A percentile compares a stretch with the other conserved stretches of the same genome.
Conservation (phyloP, 208 protist genomes). For the Angomonas deanei region DNA sequence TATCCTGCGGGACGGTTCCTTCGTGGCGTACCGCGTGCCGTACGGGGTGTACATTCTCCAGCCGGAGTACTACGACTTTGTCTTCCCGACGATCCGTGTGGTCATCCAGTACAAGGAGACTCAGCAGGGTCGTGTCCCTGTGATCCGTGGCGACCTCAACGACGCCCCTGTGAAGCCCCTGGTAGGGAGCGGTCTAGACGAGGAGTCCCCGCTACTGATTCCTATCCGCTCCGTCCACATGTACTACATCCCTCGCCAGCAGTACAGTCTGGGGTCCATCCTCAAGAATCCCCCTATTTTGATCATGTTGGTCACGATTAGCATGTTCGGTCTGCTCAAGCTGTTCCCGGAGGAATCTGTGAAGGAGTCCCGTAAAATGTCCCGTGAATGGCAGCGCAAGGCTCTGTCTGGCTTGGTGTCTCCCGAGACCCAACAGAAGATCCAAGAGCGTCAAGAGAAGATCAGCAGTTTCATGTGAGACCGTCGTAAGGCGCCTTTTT, state of each 20-base stretch:
- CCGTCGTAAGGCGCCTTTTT: background rate
- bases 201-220: conserved; percentile 62
- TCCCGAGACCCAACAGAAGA: conserved; percentile 10
- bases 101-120: conserved; percentile 56
- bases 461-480: conserved; percentile 2
- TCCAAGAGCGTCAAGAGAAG: conserved; percentile 7
- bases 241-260: conserved; percentile 74
- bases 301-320: conserved; percentile 66
- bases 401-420: background rate
- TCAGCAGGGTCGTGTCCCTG: conserved; percentile 13
- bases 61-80: conserved; percentile 73
- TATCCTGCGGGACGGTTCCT: conserved; percentile 57
- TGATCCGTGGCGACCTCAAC: conserved; percentile 62
- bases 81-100: conserved; percentile 70
- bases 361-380: conserved; percentile 59
- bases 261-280: conserved; percentile 55
- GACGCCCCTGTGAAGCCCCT: conserved; percentile 58
- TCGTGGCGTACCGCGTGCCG: conserved; percentile 62
- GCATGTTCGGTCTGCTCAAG: conserved; percentile 61
- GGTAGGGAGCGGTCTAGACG: conserved; percentile 59
- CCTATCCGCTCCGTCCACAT: conserved; percentile 33
- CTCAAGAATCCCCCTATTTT: conserved; percentile 81
- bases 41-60: conserved; percentile 81
- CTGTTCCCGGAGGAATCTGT: conserved; percentile 77
- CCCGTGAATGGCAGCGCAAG: conserved; percentile 58